These are phyloP conservation scores for Cicer arietinum DNA, from an alignment of 306 rosid genomes.

Conservation along the genomic window DNA sequence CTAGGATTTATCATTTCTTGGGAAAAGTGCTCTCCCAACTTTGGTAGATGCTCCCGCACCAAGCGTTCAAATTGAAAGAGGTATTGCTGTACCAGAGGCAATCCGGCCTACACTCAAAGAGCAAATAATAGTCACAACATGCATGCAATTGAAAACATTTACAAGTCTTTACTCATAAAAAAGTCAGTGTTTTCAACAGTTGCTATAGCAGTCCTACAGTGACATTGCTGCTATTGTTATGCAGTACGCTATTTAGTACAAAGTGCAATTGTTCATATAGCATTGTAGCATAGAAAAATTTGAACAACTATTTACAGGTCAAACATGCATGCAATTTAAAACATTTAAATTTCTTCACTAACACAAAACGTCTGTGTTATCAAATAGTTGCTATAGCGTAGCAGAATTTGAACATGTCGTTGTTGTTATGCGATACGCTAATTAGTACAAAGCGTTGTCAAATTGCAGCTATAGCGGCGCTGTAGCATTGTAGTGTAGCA, in stretches of 20 bases:
- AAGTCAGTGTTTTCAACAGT: too few relatives aligned
- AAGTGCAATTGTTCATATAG: too few relatives aligned
- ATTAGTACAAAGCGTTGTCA: neutral
- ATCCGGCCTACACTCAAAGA: constrained; percentile 68
- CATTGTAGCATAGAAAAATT: too few relatives aligned
- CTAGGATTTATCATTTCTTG: constrained; percentile 95
- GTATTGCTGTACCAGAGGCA: constrained; percentile 96
- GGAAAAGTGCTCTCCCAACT: constrained; percentile 87
- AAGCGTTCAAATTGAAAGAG: constrained; percentile 80
- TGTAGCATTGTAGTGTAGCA: neutral
- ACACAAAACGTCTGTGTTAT: neutral
- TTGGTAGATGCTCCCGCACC: constrained; percentile 83
- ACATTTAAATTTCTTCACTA: neutral
- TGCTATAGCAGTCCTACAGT: too few relatives aligned
- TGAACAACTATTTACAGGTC: neutral
- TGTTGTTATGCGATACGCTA: neutral
- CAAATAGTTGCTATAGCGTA: neutral
- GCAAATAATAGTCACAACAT: constrained; percentile 26
- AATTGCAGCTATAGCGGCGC: neutral
- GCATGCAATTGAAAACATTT: constrained; percentile 13
- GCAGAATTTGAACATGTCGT: neutral
- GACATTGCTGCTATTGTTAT: too few relatives aligned
- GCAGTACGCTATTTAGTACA: too few relatives aligned
- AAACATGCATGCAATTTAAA: neutral
- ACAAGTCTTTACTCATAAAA: constrained; percentile 1